Evolutionary conservation across 768 basidiomycete genomes (phyloP).

Genomic region (Lentinula raphanica): DNA sequence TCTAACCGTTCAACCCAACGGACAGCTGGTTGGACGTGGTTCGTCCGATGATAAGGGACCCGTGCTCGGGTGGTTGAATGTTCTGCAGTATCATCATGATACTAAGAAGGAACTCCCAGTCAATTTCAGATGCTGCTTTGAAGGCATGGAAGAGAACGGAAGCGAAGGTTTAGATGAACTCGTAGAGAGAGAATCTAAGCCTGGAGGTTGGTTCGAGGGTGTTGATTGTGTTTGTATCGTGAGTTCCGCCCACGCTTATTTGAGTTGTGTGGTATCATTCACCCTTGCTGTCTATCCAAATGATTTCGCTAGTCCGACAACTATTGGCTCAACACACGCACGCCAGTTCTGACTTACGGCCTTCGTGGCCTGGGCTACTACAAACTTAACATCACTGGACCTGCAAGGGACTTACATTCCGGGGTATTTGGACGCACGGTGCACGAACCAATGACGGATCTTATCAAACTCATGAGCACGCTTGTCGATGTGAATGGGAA

Average conservation of each 20-base stretch:
- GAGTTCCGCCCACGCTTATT: constrained; percentile 19
- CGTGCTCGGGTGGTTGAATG: constrained; percentile 84
- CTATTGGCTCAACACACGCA: constrained; percentile 87
- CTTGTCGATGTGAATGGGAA: constrained; percentile 76
- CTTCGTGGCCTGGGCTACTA: constrained; percentile 87
- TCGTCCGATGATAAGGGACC: constrained; percentile 91
- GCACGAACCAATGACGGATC: constrained; percentile 93
- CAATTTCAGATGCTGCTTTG: constrained; percentile 88
- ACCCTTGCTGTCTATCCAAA: too few species aligned
- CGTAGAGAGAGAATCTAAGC: constrained; percentile 66
- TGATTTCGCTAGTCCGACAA: constrained; percentile 70
- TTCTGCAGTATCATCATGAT: constrained; percentile 76
- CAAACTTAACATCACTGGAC: constrained; percentile 76
- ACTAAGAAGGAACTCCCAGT: constrained; percentile 73
- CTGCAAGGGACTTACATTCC: constrained; percentile 84
- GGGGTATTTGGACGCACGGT: constrained; percentile 81
- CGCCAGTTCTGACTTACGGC: constrained; percentile 80
- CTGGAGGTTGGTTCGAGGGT: constrained; percentile 77
- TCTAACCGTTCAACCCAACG: constrained; percentile 47
- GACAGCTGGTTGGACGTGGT: constrained; percentile 78
- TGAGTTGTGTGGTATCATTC: not conserved
- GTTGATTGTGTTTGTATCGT: constrained; percentile 94
- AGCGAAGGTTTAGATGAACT: constrained; percentile 88
- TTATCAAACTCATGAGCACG: constrained; percentile 76
- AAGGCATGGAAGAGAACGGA: constrained; percentile 97